phyloP scores from a whole-genome alignment of 139 green algal species.

The Chlamydomonas sphaeroides region DNA sequence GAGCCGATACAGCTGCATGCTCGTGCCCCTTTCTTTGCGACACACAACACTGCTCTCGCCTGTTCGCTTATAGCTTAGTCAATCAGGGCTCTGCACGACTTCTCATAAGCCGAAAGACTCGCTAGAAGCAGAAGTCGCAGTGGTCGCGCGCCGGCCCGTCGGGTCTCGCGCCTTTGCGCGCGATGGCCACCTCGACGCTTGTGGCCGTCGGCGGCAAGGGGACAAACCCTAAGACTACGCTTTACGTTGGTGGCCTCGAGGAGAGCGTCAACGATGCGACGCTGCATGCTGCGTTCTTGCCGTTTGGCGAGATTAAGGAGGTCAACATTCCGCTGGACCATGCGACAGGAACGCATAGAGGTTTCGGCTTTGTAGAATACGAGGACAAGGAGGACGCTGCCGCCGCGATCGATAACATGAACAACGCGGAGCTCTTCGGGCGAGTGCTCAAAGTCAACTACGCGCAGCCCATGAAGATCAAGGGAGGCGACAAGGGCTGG shows the following conservation, averaged over 20 bases:
- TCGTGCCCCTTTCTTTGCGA: too few species aligned
- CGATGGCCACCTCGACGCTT: conserved; percentile 49
- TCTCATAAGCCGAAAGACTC: too few species aligned
- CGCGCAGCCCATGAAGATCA: conserved; percentile 93
- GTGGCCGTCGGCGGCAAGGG: conserved; percentile 73
- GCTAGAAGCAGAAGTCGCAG: too few species aligned
- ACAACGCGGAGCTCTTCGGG: conserved; percentile 87
- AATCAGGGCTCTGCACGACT: too few species aligned
- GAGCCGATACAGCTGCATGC: too few species aligned
- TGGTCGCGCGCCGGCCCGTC: too few species aligned
- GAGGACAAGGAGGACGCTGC: conserved; percentile 90
- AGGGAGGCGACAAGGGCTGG: conserved; percentile 90
- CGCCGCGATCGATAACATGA: conserved; percentile 97
- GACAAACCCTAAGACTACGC: conserved; percentile 87
- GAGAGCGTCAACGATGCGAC: conserved; percentile 89
- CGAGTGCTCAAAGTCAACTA: conserved; percentile 86
- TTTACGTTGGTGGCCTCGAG: conserved; percentile 95
- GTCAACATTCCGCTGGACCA: conserved; percentile 95
- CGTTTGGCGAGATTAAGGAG: conserved; percentile 98
- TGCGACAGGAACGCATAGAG: conserved; percentile 68
- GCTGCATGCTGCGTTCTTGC: conserved; percentile 95
- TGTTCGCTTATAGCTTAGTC: too few species aligned
- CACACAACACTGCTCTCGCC: too few species aligned
- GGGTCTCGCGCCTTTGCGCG: too few species aligned
- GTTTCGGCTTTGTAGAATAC: conserved; percentile 98